These are phyloP conservation scores for Oryza glaberrima DNA, from an alignment of 176 grass and related monocot species.

Conservation along the genomic window DNA sequence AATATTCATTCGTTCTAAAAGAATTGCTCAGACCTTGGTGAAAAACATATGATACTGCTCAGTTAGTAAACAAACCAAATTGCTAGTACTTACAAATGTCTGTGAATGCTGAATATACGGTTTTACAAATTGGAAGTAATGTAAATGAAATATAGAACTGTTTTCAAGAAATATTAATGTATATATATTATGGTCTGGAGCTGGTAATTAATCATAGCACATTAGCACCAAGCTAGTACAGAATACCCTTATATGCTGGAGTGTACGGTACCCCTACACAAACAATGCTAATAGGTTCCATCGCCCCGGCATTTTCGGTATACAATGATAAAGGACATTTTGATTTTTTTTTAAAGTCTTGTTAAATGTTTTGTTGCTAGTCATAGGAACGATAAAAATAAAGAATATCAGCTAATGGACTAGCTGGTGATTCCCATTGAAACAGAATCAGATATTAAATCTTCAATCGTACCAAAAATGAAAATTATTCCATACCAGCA, in stretches of 20 bases:
- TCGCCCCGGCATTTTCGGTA: neutral
- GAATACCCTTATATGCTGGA: neutral
- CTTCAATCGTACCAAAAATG: neutral
- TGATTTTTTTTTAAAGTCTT: neutral
- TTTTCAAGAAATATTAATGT: constrained; percentile 3
- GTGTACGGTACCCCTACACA: neutral
- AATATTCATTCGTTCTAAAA: constrained; percentile 8
- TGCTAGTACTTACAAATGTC: neutral
- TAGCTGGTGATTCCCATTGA: neutral
- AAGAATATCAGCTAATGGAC: neutral
- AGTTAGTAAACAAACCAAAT: constrained; percentile 19
- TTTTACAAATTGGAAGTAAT: neutral
- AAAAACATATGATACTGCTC: neutral
- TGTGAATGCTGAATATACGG: neutral
- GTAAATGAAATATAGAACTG: neutral
- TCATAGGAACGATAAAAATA: neutral
- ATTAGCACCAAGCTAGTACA: neutral
- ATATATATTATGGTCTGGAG: constrained; percentile 9
- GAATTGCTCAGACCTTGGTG: constrained; percentile 1
- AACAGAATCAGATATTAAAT: neutral
- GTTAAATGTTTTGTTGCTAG: neutral
- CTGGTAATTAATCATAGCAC: neutral
- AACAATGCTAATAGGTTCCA: neutral
- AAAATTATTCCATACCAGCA: neutral
- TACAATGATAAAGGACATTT: neutral